Evolutionary conservation across 2,329 filamentous ascomycete species (phyloP), one percentile per base, ranked within the genome.

Genomic region (Cladosporium sp.): DNA sequence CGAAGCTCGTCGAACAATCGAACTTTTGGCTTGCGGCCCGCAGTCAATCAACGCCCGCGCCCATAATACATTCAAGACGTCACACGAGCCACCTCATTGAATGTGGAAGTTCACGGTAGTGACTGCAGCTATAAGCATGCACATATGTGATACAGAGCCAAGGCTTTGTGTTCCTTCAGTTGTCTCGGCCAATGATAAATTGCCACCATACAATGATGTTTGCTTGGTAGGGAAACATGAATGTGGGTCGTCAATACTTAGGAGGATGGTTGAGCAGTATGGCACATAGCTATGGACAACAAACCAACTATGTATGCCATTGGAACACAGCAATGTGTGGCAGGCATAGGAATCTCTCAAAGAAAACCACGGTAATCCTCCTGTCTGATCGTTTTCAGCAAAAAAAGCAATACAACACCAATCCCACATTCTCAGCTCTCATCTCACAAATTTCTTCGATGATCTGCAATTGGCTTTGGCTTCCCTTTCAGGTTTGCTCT

Each of bases 1-100:
- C 32, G 52, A 55, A 58, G 55, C 55, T 58, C 55, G 32, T 58
- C 55, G 55, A 58, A 58, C 41, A 47, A 36, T 36, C 34, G 34
- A 36, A 47, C 52, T 55, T 55, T 55, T 55, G 52, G 52, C 55
- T 24, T 34, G 24, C 30, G 30, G 32, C 55, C 32, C 34, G 55
- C 55, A n/a, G 55, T 26, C n/a, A 57, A 32, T 57, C 28, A 26
- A 24, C 55, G 52, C 52, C 32, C 28, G 51, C 41, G 38, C 41
- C 49, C 49, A 58, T 24, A 38, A 58, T 24, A 38, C 34, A 36
- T 36, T 58, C 55, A 58, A 58, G 55, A 58, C 55, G 55, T 58
- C 55, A 58, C 55, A 58, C 34, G 41, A 47, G 41, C 41, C 41
- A 47, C 41, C 41, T 47, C 41, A 24, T 47, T 47, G 41, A 21